Evolutionary conservation across 2,329 filamentous ascomycete species (phyloP), one percentile per base, ranked within the genome.

Genomic region (Hawksworthiomyces lignivorus): DNA sequence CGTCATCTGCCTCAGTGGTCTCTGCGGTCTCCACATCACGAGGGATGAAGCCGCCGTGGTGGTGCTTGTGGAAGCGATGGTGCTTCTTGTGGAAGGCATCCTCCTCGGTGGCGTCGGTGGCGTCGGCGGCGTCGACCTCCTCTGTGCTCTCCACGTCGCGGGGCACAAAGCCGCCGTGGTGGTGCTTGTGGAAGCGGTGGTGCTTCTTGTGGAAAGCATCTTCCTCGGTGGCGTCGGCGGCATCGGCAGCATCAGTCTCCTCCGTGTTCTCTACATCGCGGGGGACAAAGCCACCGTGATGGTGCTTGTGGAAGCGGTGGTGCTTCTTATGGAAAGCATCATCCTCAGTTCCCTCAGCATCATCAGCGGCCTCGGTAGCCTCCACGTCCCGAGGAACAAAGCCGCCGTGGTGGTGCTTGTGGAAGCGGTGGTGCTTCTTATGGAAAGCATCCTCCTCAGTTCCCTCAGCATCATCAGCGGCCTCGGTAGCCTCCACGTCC

Each of bases 381-480:
- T 20, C 17, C 7, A 20, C 18, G 18, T 4, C 17, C 11, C 18
- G 31, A 6, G 31, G 4, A 12, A 5, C 17, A 12, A 34, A 11
- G 31, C 17, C 18, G n/a, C n/a, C 11, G 31, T 21, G 6, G 17
- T 34, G 6, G 31, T 30, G 28, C 6, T 30, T 7, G 28, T 8
- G 10, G 19, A 9, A 15, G 18, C 12, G 24, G 24, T 39, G 15
- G 31, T 19, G 29, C 10, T 7, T 15, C 37, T 33, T 40, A 20
- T 24, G 28, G 29, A 20, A 22, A 24, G 36, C 27, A 24, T 31
- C 36, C n/a, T 31, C 36, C 27, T 39, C 30, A 17, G 30, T 32
- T 6, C 7, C 30, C 15, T 32, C 30, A 17, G n/a, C 30, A 6
- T 18, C 30, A 4, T 32, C 30, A 18, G 30, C n/a, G 5, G 22